Conservation (phyloP, 768 basidiomycete genomes). For the Auriscalpium orientale region DNA sequence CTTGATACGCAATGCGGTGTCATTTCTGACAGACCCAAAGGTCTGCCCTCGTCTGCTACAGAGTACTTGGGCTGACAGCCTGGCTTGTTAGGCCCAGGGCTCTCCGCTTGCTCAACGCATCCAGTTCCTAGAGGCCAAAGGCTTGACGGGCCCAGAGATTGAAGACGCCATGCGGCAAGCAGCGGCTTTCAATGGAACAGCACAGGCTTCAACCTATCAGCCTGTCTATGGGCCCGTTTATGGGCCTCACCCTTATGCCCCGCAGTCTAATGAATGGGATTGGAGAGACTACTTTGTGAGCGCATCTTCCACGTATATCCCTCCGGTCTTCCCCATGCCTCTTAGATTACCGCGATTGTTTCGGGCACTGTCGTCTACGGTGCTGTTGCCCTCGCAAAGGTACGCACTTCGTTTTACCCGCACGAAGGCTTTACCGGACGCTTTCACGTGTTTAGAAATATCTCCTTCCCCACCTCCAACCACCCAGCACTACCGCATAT, state of each 20-base stretch:
- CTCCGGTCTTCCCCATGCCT: slow-evolving; percentile 10
- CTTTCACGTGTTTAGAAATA: slow-evolving; percentile 58
- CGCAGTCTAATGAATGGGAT: slow-evolving; percentile 58
- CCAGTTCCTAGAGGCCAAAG: slow-evolving; percentile 94
- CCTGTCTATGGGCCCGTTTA: slow-evolving; percentile 36
- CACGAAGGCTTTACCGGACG: background rate
- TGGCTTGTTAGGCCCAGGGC: slow-evolving; percentile 50
- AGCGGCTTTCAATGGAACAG: slow-evolving; percentile 21
- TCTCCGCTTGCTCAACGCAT: slow-evolving; percentile 80
- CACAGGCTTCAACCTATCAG: slow-evolving; percentile 13
- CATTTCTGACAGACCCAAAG: slow-evolving; percentile 81
- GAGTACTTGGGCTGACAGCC: background rate
- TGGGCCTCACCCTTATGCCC: slow-evolving; percentile 37
- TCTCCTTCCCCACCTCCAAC: slow-evolving; percentile 82
- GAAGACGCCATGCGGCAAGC: slow-evolving; percentile 74
- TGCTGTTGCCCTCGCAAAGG: slow-evolving; percentile 71
- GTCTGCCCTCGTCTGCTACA: slow-evolving; percentile 28
- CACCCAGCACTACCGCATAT: slow-evolving; percentile 83
- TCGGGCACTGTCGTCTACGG: slow-evolving; percentile 83
- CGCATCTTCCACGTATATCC: slow-evolving; percentile 9
- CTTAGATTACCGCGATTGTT: slow-evolving; percentile 85
- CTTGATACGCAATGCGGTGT: slow-evolving; percentile 72
- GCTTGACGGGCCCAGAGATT: slow-evolving; percentile 76
- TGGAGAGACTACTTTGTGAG: slow-evolving; percentile 98
- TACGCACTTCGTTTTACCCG: slow-evolving; percentile 19